phyloP scores from a whole-genome alignment of 345 rosid genomes.

The Dovyalis caffra region DNA sequence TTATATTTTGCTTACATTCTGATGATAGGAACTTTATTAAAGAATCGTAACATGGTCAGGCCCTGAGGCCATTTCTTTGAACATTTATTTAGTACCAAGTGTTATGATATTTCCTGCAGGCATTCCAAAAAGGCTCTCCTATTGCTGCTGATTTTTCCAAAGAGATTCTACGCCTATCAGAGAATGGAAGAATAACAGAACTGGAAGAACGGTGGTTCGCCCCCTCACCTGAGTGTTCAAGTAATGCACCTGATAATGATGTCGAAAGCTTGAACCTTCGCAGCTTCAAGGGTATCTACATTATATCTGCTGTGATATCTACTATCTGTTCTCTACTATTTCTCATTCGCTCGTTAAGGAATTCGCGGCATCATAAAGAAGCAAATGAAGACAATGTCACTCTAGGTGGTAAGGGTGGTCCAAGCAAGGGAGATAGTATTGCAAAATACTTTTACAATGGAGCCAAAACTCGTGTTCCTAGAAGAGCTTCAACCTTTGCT shows the following conservation, averaged over 20 bases:
- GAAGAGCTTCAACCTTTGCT: slow-evolving; percentile 1
- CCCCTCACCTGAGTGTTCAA: slow-evolving; percentile 19
- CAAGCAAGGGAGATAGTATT: slow-evolving; percentile 16
- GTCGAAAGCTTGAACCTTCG: slow-evolving; percentile 30
- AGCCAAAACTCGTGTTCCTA: neutral
- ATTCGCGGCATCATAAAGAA: neutral
- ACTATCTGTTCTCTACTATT: slow-evolving; percentile 35
- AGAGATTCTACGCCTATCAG: slow-evolving; percentile 42
- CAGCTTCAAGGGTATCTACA: slow-evolving; percentile 50
- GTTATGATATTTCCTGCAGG: slow-evolving; percentile 24
- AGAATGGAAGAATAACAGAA: slow-evolving; percentile 29
- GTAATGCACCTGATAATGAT: slow-evolving; percentile 7
- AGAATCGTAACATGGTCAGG: neutral
- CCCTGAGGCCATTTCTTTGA: neutral
- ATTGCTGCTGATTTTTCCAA: slow-evolving; percentile 42
- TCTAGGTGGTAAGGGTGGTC: slow-evolving; percentile 8
- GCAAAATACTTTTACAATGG: slow-evolving; percentile 16
- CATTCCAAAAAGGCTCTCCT: slow-evolving; percentile 49
- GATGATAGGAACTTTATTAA: no score
- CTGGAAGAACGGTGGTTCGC: slow-evolving; percentile 39
- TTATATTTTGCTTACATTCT: neutral
- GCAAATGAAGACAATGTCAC: neutral
- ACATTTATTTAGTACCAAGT: neutral
- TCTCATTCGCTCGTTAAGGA: slow-evolving; percentile 10
- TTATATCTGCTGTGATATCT: slow-evolving; percentile 37